phyloP scores from a whole-genome alignment of 345 rosid species.

The Anacardium occidentale region DNA sequence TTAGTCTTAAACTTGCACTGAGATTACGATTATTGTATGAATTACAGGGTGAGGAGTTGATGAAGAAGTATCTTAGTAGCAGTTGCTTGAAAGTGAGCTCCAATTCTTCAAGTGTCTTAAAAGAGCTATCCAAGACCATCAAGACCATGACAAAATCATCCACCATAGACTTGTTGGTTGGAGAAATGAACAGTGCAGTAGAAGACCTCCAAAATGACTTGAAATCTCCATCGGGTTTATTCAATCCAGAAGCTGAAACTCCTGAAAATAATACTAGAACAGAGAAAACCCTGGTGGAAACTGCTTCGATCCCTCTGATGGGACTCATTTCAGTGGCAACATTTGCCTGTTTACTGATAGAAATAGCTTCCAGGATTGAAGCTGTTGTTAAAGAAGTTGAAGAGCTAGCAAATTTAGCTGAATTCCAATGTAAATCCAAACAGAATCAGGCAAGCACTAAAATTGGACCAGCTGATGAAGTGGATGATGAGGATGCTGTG shows the following conservation, averaged over 20 bases:
- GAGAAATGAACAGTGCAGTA: conserved; percentile 37
- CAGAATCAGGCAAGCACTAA: conserved; percentile 21
- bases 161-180: conserved; percentile 22
- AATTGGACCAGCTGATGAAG: conserved; percentile 5
- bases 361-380: conserved; percentile 37
- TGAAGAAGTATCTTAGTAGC: conserved; percentile 37
- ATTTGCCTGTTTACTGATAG: conserved; percentile 37
- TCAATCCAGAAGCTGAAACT: conserved; percentile 13
- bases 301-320: conserved; percentile 21
- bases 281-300: background rate
- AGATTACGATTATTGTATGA: background rate
- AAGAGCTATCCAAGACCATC: conserved; percentile 32
- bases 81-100: conserved; percentile 38
- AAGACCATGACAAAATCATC: conserved; percentile 39
- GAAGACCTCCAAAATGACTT: conserved; percentile 37
- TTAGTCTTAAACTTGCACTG: no score
- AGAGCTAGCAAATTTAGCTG: conserved; percentile 33
- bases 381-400: conserved; percentile 29
- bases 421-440: conserved; percentile 29
- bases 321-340: conserved; percentile 37
- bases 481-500: conserved; percentile 3
- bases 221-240: conserved; percentile 21
- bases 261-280: conserved; percentile 11
- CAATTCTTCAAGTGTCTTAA: conserved; percentile 31
- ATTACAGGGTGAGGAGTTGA: conserved; percentile 34